Percentiles rank a stretch among this genome's conserved stretches.
Evolutionary conservation across 192 early-diverging fungal species (phyloP).

Genomic region (Rhizophagus clarus): DNA sequence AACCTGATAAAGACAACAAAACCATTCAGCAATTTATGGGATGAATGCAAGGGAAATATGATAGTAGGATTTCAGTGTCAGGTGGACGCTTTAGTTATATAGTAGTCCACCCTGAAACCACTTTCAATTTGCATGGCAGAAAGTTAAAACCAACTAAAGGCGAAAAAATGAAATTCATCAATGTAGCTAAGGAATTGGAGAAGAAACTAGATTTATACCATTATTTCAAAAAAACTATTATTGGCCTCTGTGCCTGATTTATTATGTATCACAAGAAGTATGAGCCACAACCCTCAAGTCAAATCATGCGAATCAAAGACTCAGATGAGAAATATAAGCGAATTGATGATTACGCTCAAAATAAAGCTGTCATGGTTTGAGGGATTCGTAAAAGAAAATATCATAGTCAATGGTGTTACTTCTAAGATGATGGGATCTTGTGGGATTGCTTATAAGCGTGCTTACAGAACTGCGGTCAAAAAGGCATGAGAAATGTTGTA

Average conservation of each 20-base stretch:
- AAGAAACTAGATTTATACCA: no score
- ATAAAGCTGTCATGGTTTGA: conserved; percentile 19
- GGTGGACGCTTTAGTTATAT: conserved; percentile 20
- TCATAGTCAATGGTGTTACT: no score
- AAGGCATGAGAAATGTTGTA: conserved; percentile 8
- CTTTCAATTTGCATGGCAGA: no score
- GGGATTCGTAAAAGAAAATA: no score
- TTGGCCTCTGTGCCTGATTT: conserved; percentile 4
- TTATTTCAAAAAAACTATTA: conserved; percentile 16
- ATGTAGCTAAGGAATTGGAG: no score
- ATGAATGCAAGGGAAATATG: not conserved
- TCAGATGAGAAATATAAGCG: no score
- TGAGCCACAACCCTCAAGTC: not conserved
- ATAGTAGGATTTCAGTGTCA: conserved; percentile 4
- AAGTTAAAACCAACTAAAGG: no score
- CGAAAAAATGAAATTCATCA: no score
- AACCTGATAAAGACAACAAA: not conserved
- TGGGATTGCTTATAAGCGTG: no score
- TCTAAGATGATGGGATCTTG: no score
- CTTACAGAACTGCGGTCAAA: no score
- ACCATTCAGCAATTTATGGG: not conserved
- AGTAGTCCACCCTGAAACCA: not conserved
- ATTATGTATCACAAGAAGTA: conserved; percentile 15
- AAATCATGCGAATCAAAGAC: not conserved
- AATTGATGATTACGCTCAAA: conserved; percentile 5